Conservation (phyloP, 164 flowering plant species). For the Chimonanthus salicifolius region DNA sequence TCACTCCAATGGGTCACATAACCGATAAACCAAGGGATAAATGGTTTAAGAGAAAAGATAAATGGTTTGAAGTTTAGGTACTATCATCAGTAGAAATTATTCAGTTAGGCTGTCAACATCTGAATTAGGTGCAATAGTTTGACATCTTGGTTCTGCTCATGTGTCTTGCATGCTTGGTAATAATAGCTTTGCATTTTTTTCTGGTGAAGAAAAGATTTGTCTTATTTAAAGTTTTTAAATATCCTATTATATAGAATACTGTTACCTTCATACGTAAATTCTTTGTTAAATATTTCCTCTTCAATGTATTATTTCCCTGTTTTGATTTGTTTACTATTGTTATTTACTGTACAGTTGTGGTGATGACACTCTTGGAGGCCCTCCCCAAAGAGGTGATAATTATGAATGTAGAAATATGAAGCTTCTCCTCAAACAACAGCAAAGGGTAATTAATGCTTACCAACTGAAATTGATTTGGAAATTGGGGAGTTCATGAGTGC, state of each 20-base stretch:
- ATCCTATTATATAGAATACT: neutral
- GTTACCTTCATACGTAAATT: neutral
- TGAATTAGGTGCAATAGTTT: too few relatives aligned
- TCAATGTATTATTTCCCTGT: neutral
- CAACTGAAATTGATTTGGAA: too few relatives aligned
- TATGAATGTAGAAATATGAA: conserved; percentile 98
- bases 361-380: conserved; percentile 91
- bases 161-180: too few relatives aligned
- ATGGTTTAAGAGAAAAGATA: too few relatives aligned
- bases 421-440: conserved; percentile 97
- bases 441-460: conserved; percentile 55
- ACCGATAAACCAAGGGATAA: too few relatives aligned
- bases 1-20: too few relatives aligned
- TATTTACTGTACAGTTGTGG: conserved; percentile 67
- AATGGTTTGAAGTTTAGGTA: too few relatives aligned
- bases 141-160: too few relatives aligned
- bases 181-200: neutral
- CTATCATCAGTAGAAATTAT: too few relatives aligned
- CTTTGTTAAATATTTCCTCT: neutral
- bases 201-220: neutral
- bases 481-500: too few relatives aligned
- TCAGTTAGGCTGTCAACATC: too few relatives aligned
- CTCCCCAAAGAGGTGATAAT: conserved; percentile 86
- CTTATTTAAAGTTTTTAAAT: neutral
- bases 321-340: conserved; percentile 5